Evolutionary conservation across 2,329 filamentous ascomycete genomes (phyloP), one percentile per base, ranked within the genome.

Genomic region (Stachybotrys chlorohalonatus): DNA sequence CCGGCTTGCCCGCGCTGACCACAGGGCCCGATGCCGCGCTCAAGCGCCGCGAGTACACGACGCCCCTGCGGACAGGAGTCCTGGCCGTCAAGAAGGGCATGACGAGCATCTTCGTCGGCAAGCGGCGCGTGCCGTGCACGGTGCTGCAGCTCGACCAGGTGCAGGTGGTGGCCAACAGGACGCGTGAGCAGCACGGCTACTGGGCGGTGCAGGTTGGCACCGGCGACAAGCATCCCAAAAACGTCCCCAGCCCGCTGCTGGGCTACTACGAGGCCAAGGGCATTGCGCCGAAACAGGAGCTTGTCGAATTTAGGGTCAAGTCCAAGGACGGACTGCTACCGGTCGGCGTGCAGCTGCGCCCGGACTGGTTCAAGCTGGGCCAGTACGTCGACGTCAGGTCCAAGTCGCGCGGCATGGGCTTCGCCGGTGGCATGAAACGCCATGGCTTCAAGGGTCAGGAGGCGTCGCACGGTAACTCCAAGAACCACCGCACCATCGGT

Each of bases 351-450:
- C 77, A 81, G 63, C 82, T 99, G 61, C 80, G 82, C 58, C 90
- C 94, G n/a, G 85, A 89, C 65, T 95, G 94, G 89, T 97, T 97
- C 74, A 80, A 86, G 64, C 82, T 86, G 66, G 94, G 94, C 16
- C 91, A 96, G 74, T 95, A 84, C 71, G 87, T 99, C 57, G 94
- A 99, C 74, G 85, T 90, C 53, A 81, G 86, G 64, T 86, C 85
- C 51, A 83, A 87, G 66, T 87, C 84, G 63, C 83, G 89, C 68
- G 94, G 94, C 53, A 93, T 90, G 82, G 94, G 94, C 7, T 99
- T 96, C 70, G 90, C 88, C 9, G 94, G 94, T 81, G 94, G 90
- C 62, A 99, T 99, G 94, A 99, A 99, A 84, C 82, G 89, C 63
- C 89, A 93, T 75, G 91, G 91, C 39, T 97, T 94, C 73, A 71